Evolutionary conservation across 768 basidiomycete genomes (phyloP).

Genomic region (Saitozyma sp.): DNA sequence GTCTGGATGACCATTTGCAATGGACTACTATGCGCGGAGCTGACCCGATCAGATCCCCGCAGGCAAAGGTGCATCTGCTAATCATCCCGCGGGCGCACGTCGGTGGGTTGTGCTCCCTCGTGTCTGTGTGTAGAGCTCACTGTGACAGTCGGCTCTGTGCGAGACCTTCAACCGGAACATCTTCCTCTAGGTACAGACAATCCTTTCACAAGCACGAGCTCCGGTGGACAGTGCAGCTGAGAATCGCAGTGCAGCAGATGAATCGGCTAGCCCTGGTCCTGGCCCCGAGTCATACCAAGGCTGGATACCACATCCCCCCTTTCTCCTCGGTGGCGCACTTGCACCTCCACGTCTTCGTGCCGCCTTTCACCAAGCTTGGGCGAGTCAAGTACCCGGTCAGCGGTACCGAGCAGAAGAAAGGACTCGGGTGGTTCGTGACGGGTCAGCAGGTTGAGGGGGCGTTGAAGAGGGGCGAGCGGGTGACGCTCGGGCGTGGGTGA

Average conservation of each 20-base stretch:
- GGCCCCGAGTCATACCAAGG: conserved; percentile 15
- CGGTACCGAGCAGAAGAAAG: conserved; percentile 18
- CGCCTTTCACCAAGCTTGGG: conserved; percentile 31
- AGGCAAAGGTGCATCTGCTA: conserved; percentile 39
- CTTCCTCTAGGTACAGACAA: conserved; percentile 31
- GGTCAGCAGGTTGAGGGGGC: conserved; percentile 26
- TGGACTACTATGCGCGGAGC: not conserved
- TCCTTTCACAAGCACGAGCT: no score
- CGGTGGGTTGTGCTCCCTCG: conserved; percentile 15
- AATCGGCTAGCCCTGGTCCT: conserved; percentile 15
- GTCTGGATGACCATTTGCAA: not conserved
- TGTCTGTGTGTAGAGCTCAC: not conserved
- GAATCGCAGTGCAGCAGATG: conserved; percentile 27
- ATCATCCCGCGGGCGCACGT: conserved; percentile 45
- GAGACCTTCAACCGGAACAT: conserved; percentile 25
- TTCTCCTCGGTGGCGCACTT: conserved; percentile 51
- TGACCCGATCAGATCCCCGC: conserved; percentile 24
- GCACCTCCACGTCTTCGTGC: conserved; percentile 46
- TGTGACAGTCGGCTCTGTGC: conserved; percentile 25
- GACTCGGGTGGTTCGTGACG: conserved; percentile 40
- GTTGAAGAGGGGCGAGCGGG: conserved; percentile 18
- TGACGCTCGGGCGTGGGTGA: conserved; percentile 18
- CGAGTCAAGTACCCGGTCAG: conserved; percentile 40
- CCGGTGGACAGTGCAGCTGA: no score
- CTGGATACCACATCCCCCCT: conserved; percentile 50